Evolutionary conservation across 2,329 filamentous ascomycete genomes (phyloP), one percentile per base, ranked within the genome.

Genomic region (Pseudogymnoascus sp.): DNA sequence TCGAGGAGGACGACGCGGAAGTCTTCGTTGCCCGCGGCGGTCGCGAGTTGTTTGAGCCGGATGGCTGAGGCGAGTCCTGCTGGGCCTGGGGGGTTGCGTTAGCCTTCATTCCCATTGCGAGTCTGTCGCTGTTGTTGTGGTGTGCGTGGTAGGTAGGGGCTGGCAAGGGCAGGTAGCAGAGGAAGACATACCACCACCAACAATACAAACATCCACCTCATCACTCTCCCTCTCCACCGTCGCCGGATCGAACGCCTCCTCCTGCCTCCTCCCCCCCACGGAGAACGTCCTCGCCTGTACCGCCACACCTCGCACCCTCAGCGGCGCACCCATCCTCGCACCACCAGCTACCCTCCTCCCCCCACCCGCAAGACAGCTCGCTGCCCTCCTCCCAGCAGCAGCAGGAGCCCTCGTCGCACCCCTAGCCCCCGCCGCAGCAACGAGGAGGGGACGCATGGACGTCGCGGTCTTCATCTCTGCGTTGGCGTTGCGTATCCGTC

Each of bases 181-280:
- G 52, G 6, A 41, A 8, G 48, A 66, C 74, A 68, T 77, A 84
- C 82, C 92, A 73, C 90, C 94, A 69, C 94, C 94, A 59, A 99
- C 84, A 69, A 99, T 97, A 74, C 91, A 95, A 28, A 99, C 92
- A 74, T 99, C 94, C 28, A 99, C 94, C 75, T 94, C 78, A 69
- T 99, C 94, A 59, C 84, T 88, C 73, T 97, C 94, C 65, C 94
- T 86, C 65, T 97, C 92, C 61, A 92, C 78, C 60, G 73, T 75
- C 21, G 76, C 74, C 7, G 86, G 86, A 70, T 91, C 85, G 67
- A 90, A 89, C 60, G 76, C 69, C 34, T 83, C 82, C 60, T 82
- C 41, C 23, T 2, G 3, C 41, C 41, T 52, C 41, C 41, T 52
- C n/a, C 0, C 3, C 4, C 23, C 41, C 23, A 5, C 41, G n/a